These are phyloP conservation scores for Sarocladium oryzae DNA, from an alignment of 2,329 filamentous ascomycete genomes.

Conservation along the genomic window DNA sequence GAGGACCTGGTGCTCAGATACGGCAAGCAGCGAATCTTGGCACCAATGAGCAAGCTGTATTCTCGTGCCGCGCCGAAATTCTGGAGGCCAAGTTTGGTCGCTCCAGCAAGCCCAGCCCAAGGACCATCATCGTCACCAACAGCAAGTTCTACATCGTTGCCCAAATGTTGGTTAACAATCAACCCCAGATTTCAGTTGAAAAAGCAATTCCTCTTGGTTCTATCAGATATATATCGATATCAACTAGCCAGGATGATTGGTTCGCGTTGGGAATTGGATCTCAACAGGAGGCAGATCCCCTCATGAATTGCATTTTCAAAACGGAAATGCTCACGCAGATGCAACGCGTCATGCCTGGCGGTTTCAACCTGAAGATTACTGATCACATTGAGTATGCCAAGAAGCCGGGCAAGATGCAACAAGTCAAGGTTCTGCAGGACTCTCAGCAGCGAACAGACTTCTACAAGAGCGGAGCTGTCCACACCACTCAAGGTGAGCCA, in stretches of 20 bases:
- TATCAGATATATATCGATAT: constrained; percentile 81
- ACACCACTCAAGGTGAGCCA: constrained; percentile 78
- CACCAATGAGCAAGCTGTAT: constrained; percentile 68
- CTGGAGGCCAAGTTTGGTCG: constrained; percentile 93
- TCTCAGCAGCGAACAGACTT: constrained; percentile 68
- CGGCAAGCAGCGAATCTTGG: constrained; percentile 66
- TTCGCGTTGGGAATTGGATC: constrained; percentile 89
- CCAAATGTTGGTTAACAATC: constrained; percentile 74
- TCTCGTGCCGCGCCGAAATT: constrained; percentile 86
- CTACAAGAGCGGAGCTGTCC: constrained; percentile 91
- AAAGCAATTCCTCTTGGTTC: constrained; percentile 75
- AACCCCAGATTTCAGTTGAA: constrained; percentile 75
- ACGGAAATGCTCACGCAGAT: constrained; percentile 96
- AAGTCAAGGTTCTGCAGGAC: constrained; percentile 88
- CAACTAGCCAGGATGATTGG: constrained; percentile 88
- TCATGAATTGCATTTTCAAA: constrained; percentile 90
- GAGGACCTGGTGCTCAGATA: constrained; percentile 75
- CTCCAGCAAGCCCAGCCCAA: constrained; percentile 86
- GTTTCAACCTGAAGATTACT: constrained; percentile 75
- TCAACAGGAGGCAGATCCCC: constrained; percentile 84
- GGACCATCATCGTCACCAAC: constrained; percentile 77
- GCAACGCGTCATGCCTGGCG: constrained; percentile 69
- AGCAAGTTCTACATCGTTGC: constrained; percentile 85
- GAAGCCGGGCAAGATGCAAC: constrained; percentile 87
- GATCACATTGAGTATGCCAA: constrained; percentile 92